Evolutionary conservation across 2,329 filamentous ascomycete species (phyloP), one percentile per base, ranked within the genome.

Genomic region (Alternaria hordeiaustralica): DNA sequence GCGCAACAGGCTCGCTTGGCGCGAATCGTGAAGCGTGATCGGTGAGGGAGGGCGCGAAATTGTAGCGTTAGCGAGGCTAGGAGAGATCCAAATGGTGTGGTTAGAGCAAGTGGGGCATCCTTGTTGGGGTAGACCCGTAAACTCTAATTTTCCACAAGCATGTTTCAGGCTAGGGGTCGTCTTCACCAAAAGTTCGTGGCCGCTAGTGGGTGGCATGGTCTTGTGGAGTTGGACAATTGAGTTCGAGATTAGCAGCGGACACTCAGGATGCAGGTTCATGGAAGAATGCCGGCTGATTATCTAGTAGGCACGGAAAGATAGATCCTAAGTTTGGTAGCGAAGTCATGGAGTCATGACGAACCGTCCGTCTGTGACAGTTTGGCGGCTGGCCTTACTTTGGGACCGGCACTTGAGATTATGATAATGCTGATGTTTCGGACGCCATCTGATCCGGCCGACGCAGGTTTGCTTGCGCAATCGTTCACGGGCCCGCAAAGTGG

Each of bases 401-500:
- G 41, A 58, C 47, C 63, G 53, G 50, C 49, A 55, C n/a, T 36
- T 46, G 41, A 47, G 55, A 49, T 25, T 25, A 18, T 46, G 50
- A 46, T 58, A 50, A 53, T 43, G 41, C 25, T 43, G 47, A 64
- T 53, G 47, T 43, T 53, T 51, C 49, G 58, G 54, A 56, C 58
- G 53, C 55, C 11, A 53, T 28, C 36, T 60, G 54, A 56, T 58
- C 61, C 61, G 43, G 59, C 25, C 36, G 43, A 60, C 55, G 58
- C 55, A 55, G 25, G 53, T 55, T 50, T 61, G 64, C 51, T 73
- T 73, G 71, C 71, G 71, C 70, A 73, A 73, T 71, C 61, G 67
- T 61, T 53, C 61, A 71, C 70, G 64, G 66, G 46, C 59, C 58
- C 57, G 47, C 55, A 47, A 59, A 51, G 41, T 20, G 33, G 25